Evolutionary conservation across 1,139 yeast species (phyloP).

Genomic region (Debaryomyces nepalensis): DNA sequence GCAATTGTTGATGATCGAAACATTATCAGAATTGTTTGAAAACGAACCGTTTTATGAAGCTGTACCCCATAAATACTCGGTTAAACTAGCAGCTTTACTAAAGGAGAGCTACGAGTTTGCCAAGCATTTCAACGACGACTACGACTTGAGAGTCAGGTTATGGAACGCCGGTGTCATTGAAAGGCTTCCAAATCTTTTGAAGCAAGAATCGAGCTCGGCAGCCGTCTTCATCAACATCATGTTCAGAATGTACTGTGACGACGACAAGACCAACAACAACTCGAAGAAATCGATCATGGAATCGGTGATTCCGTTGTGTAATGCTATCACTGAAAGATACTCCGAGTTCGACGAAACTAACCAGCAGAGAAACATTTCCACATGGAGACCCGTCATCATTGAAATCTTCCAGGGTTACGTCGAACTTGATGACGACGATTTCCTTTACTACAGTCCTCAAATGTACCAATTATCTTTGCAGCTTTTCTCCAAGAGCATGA

Average conservation of each 20-base stretch:
- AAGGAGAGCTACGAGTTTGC: conserved; percentile 80
- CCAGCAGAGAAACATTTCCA: conserved; percentile 77
- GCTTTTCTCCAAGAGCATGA: conserved; percentile 69
- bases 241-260: conserved; percentile 80
- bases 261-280: conserved; percentile 45
- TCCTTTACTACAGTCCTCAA: conserved; percentile 60
- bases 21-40: conserved; percentile 77
- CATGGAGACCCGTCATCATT: conserved; percentile 92
- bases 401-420: conserved; percentile 83
- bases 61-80: conserved; percentile 68
- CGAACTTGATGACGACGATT: conserved; percentile 78
- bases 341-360: conserved; percentile 72
- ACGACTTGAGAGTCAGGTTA: conserved; percentile 79
- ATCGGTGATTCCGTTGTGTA: conserved; percentile 72
- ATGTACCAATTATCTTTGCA: conserved; percentile 72
- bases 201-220: conserved; percentile 90
- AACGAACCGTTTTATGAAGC: conserved; percentile 69
- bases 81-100: conserved; percentile 62
- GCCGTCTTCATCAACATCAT: conserved; percentile 83
- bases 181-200: conserved; percentile 85
- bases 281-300: conserved; percentile 50
- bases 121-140: conserved; percentile 83
- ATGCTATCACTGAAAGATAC: conserved; percentile 69
- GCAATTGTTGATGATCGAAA: conserved; percentile 86
- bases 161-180: conserved; percentile 95